Evolutionary conservation across 495 filamentous ascomycete genomes (phyloP), one percentile per base, ranked within the genome.

Genomic region (Acidomyces sp.): DNA sequence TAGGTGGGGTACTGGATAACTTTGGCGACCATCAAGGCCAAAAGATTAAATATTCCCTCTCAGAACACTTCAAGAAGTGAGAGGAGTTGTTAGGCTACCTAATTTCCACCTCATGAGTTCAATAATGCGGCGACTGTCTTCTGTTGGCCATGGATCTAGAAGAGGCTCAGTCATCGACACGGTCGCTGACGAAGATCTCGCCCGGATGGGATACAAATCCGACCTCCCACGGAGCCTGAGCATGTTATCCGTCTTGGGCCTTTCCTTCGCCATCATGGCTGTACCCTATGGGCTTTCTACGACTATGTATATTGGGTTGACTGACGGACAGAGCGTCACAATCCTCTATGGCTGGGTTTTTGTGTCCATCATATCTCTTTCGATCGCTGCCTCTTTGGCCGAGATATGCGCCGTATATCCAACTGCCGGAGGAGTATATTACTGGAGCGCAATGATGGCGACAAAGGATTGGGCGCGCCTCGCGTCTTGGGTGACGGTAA

Each of bases 231-330:
- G 56, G 35, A 60, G 53, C 33, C 48, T 60, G 11, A 54, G 49
- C 37, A 60, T 60, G 56, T 39, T 59, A 4, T 53, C 48, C 34
- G 52, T 59, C 5, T 36, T 59, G 19, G 56, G 56, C 1, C 37
- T 59, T 45, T 69, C 66, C 40, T 73, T 71, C 39, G 69, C 69
- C 19, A 73, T 73, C 45, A 73, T 73, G 64, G 69, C 69, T 7
- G 68, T 66, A 17, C 78, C 78, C 12, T 83, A 75, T 47, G 78
- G 78, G 29, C 66, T 80, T 22, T 73, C 71, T 48, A 82, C 78
- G 22, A 83, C 78, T 37, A 57, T 83, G 28, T 78, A 73, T 61
- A 79, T 80, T 50, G 74, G 75, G 12, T 65, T 83, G 32, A 66
- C 70, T 33, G 71, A 73, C 50, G 77, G 78, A 37, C 72, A 76